These are phyloP conservation scores for Neophaeococcomyces aloes DNA, from an alignment of 2,329 filamentous ascomycete species.

Conservation along the genomic window DNA sequence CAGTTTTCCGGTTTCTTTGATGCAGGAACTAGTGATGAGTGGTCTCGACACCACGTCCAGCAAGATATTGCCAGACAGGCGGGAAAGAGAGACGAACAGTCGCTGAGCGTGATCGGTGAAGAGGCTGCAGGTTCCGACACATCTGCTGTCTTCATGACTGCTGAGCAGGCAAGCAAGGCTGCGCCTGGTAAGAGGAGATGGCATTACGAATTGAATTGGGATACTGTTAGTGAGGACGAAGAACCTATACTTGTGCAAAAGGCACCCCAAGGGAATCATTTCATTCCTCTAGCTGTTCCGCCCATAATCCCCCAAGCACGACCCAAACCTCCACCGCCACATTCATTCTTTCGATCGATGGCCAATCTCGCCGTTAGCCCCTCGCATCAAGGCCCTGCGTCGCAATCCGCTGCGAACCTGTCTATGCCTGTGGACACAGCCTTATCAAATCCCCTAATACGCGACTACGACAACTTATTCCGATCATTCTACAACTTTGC, in stretches of 20 bases:
- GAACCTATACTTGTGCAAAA: conserved; percentile 65
- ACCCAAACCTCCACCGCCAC: conserved; percentile 51
- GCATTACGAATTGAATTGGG: conserved; percentile 79
- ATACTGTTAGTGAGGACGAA: conserved; percentile 57
- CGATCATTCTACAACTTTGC: conserved; percentile 92
- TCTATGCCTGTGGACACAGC: conserved; percentile 47
- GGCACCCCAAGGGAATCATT: conserved; percentile 15
- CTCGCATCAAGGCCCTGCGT: conserved; percentile 27
- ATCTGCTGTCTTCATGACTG: conserved; percentile 28
- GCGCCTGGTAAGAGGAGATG: conserved; percentile 52
- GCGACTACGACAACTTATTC: conserved; percentile 92
- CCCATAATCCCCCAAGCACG: conserved; percentile 44
- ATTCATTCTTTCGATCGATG: conserved; percentile 76
- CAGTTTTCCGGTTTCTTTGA: conserved; percentile 94
- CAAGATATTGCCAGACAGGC: conserved; percentile 18
- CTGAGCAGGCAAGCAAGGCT: conserved; percentile 13
- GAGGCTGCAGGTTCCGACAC: conserved; percentile 31
- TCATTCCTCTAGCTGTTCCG: conserved; percentile 19
- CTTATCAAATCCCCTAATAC: conserved; percentile 59
- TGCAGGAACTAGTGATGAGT: conserved; percentile 69
- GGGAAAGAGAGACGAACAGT: conserved; percentile 23
- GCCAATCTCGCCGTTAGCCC: conserved; percentile 56
- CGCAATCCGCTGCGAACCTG: conserved; percentile 43
- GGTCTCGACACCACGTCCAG: conserved; percentile 41
- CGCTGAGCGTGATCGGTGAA: conserved; percentile 46